Conservation (phyloP, 257 asterid species). For the Penstemon eatonii region DNA sequence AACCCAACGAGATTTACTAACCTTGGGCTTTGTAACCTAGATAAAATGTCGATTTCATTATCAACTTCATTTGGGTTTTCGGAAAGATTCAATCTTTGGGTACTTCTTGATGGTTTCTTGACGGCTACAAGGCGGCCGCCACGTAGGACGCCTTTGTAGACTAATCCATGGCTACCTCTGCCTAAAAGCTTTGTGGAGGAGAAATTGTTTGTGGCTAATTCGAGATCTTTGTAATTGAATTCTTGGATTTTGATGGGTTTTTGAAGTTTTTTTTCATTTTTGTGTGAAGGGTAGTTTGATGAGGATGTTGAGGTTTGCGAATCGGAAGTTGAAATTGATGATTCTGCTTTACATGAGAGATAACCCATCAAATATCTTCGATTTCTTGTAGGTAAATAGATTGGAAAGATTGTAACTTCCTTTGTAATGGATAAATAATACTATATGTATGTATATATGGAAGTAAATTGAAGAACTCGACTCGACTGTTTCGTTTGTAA, state of each 20-base stretch:
- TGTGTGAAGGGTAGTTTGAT: background rate
- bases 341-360: slow-evolving; percentile 69
- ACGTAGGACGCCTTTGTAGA: slow-evolving; percentile 72
- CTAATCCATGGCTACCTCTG: slow-evolving; percentile 85
- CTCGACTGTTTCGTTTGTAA: background rate
- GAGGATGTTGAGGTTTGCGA: slow-evolving; percentile 34
- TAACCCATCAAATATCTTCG: slow-evolving; percentile 61
- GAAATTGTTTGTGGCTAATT: slow-evolving; percentile 76
- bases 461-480: background rate
- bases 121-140: slow-evolving; percentile 79
- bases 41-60: slow-evolving; percentile 73
- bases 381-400: background rate
- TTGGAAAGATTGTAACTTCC: background rate
- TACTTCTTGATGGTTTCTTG: slow-evolving; percentile 54
- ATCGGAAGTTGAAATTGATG: slow-evolving; percentile 53
- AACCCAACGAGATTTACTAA: slow-evolving; percentile 82
- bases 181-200: slow-evolving; percentile 69
- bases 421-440: background rate
- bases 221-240: slow-evolving; percentile 66
- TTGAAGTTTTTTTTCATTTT: slow-evolving; percentile 17
- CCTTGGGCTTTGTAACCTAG: slow-evolving; percentile 63
- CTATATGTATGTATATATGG: background rate
- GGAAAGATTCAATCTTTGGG: slow-evolving; percentile 30
- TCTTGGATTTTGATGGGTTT: slow-evolving; percentile 63
- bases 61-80: slow-evolving; percentile 62